Percentiles rank a stretch among this genome's conserved stretches.
Conservation (phyloP, 2,329 filamentous ascomycete genomes). For the Aureobasidium sp. region DNA sequence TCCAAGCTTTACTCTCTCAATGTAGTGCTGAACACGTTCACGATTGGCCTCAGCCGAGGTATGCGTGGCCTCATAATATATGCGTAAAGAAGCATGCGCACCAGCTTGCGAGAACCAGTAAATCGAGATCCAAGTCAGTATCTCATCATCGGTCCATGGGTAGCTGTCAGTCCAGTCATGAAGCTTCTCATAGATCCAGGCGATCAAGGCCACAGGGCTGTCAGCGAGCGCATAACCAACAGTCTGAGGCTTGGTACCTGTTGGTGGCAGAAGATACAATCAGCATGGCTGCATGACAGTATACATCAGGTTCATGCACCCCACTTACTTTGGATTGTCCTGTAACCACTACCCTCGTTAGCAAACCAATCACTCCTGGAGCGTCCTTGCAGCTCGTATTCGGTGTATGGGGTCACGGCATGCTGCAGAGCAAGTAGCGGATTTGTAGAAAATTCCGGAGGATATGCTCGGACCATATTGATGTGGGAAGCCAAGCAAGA, state of each 20-base stretch:
- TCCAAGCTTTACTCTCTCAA: slow-evolving; percentile 42
- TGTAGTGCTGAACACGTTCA: slow-evolving; percentile 33
- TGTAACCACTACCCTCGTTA: slow-evolving; percentile 50
- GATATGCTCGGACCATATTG: slow-evolving; percentile 46
- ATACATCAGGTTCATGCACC: not conserved
- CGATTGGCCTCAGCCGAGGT: slow-evolving; percentile 20
- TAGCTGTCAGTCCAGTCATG: slow-evolving; percentile 67
- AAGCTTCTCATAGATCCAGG: slow-evolving; percentile 77
- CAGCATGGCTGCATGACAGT: not conserved
- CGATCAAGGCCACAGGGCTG: slow-evolving; percentile 59
- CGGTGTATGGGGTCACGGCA: slow-evolving; percentile 44
- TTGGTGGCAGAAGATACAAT: slow-evolving; percentile 14
- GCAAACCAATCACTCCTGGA: slow-evolving; percentile 50
- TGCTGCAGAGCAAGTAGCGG: slow-evolving; percentile 52
- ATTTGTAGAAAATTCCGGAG: slow-evolving; percentile 42
- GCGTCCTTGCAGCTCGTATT: slow-evolving; percentile 43
- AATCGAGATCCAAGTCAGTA: slow-evolving; percentile 64
- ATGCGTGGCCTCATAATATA: slow-evolving; percentile 62
- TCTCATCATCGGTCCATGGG: slow-evolving; percentile 65
- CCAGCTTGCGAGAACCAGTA: slow-evolving; percentile 65
- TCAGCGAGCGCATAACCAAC: slow-evolving; percentile 61
- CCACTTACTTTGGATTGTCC: slow-evolving; percentile 39
- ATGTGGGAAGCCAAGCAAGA: slow-evolving; percentile 52
- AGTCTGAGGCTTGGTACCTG: slow-evolving; percentile 59
- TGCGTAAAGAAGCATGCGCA: slow-evolving; percentile 55